Evolutionary conservation across 495 filamentous ascomycete genomes (phyloP).

Genomic region (Achaetomiella virescens): DNA sequence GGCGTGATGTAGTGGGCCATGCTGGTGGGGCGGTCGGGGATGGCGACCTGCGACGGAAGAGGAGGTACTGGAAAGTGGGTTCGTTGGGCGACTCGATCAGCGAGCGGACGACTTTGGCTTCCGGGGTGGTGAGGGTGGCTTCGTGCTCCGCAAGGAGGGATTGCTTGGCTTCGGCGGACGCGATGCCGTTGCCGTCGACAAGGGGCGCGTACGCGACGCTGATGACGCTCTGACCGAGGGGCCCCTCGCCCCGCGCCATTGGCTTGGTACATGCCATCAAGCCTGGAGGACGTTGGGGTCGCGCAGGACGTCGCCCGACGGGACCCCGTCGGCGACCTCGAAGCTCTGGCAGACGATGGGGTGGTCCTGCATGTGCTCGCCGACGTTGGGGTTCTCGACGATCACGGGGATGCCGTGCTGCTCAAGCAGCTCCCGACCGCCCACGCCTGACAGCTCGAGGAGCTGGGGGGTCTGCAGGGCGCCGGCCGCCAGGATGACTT

Average conservation of each 20-base stretch:
- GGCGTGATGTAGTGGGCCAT: conserved; percentile 33
- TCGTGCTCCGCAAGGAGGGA: conserved; percentile 22
- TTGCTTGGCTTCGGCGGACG: conserved; percentile 24
- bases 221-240: conserved; percentile 36
- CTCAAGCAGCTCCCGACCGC: conserved; percentile 57
- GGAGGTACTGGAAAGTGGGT: conserved; percentile 34
- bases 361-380: conserved; percentile 58
- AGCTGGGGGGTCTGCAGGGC: conserved; percentile 53
- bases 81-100: conserved; percentile 28
- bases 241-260: conserved; percentile 21
- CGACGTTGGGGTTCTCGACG: conserved; percentile 68
- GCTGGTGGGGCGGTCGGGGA: conserved; percentile 27
- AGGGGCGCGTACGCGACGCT: conserved; percentile 40
- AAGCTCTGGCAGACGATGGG: conserved; percentile 34
- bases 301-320: conserved; percentile 39
- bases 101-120: conserved; percentile 17
- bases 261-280: conserved; percentile 34
- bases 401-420: conserved; percentile 61
- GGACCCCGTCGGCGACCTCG: conserved; percentile 35
- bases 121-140: conserved; percentile 8
- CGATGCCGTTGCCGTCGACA: conserved; percentile 31
- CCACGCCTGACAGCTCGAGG: conserved; percentile 70
- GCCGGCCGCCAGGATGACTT: conserved; percentile 58
- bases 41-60: conserved; percentile 32
- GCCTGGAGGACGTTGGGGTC: conserved; percentile 34